Evolutionary conservation across 331 rosid genomes (phyloP), one percentile per base, ranked within the genome.

Genomic region (Rhamnella rubrinervis): DNA sequence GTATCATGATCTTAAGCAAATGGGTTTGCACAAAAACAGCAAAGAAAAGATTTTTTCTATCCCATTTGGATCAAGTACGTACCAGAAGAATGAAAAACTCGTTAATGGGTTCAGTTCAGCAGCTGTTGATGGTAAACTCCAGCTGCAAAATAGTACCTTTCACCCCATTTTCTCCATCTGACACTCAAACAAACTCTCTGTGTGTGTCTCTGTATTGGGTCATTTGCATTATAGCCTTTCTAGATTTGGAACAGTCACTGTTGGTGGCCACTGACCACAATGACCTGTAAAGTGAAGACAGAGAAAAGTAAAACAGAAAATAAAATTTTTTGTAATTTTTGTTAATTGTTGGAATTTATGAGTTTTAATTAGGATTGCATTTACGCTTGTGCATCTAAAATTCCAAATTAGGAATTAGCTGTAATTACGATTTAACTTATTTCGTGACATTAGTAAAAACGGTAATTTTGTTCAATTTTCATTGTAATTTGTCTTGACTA

Each of bases 151-250:
- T 56, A 67, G 53, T 59, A 50, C 73, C 56, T 67, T 55, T 85
- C 78, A 84, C 88, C 91, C 89, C 96, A 93, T 85, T 85, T 61
- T 71, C 63, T 75, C 71, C 67, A 70, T 77, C 50, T 37, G 51
- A 65, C 69, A 26, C 70, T 35, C 35, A 51, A 65, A 67, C 80
- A 44, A 58, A 23, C 56, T 50, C 62, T 40, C 40, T 55, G 61
- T 63, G 9, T 66, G 66, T 72, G 70, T 72, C 81, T 81, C 81
- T 68, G 72, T 77, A 66, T 53, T 82, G 86, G 73, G 84, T 73
- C 59, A 60, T 77, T 66, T 72, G 79, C 78, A 75, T 71, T 85
- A 65, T 78, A 77, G 70, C 63, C 47, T 59, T 53, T 23, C 23
- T 31, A 1, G 7, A 15, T 50, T 5, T 75, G 88, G 82, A 80